Evolutionary conservation across 352 stramenopile species (phyloP).

Genomic region (Phytophthora podocarpi): DNA sequence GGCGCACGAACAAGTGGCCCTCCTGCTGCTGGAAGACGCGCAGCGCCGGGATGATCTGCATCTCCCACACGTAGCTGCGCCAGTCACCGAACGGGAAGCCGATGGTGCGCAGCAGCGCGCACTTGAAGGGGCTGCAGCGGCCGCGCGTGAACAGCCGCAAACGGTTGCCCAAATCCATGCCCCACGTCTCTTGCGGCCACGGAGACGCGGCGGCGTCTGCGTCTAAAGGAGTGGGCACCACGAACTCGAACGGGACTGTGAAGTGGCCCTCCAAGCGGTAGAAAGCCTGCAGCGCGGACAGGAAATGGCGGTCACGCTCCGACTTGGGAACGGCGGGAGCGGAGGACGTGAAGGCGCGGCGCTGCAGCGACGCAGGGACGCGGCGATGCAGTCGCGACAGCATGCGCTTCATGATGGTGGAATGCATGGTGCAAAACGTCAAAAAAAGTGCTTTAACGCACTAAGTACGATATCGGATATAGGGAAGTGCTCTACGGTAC

Average conservation of each 20-base stretch:
- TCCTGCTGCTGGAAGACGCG: constrained; percentile 81
- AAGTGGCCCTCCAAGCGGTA: constrained; percentile 70
- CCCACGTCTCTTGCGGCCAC: constrained; percentile 59
- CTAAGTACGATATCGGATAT: constrained; percentile 11
- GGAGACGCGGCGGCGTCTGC: background rate
- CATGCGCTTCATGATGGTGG: constrained; percentile 21
- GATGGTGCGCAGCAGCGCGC: constrained; percentile 55
- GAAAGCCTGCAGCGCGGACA: constrained; percentile 55
- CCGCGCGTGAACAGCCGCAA: constrained; percentile 66
- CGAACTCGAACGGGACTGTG: constrained; percentile 63
- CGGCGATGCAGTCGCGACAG: constrained; percentile 7
- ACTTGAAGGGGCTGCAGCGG: constrained; percentile 64
- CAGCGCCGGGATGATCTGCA: constrained; percentile 79
- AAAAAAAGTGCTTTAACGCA: too few species aligned
- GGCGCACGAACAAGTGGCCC: constrained; percentile 92
- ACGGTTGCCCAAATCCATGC: constrained; percentile 54
- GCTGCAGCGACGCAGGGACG: background rate
- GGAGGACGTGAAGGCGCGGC: background rate
- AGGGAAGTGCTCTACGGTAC: background rate
- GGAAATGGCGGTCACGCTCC: constrained; percentile 55
- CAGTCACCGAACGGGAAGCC: constrained; percentile 75
- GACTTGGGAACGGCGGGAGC: constrained; percentile 25
- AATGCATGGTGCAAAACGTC: background rate
- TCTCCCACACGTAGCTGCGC: constrained; percentile 72
- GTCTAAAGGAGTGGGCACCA: constrained; percentile 40